These are phyloP conservation scores for Blastobotrys proliferans DNA, from an alignment of 1,139 yeast species.

Conservation along the genomic window DNA sequence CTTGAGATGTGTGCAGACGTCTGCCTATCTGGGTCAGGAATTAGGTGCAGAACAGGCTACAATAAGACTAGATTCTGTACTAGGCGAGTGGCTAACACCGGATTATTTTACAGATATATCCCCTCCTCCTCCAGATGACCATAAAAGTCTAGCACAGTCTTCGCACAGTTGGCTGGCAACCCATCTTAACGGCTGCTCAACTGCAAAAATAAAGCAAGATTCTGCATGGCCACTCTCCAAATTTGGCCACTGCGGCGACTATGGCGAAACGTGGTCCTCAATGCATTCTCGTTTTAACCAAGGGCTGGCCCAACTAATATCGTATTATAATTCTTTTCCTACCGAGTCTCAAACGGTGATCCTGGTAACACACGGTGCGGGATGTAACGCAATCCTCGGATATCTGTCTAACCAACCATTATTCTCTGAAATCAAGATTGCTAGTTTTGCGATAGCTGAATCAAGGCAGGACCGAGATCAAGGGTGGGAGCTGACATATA, in stretches of 20 bases:
- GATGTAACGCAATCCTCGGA: slow-evolving; percentile 38
- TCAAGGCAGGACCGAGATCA: not conserved
- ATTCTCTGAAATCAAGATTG: slow-evolving; percentile 32
- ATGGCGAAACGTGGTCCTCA: slow-evolving; percentile 37
- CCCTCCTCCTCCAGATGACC: slow-evolving; percentile 38
- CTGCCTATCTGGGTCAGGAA: slow-evolving; percentile 28
- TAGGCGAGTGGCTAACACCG: slow-evolving; percentile 41
- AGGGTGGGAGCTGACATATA: slow-evolving; percentile 11
- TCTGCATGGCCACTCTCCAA: slow-evolving; percentile 29
- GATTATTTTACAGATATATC: slow-evolving; percentile 35
- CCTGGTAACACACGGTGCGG: slow-evolving; percentile 41
- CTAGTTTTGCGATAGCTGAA: slow-evolving; percentile 28
- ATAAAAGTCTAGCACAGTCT: slow-evolving; percentile 26
- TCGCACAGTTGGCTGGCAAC: slow-evolving; percentile 26
- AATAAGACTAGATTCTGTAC: slow-evolving; percentile 33
- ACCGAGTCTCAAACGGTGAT: slow-evolving; percentile 25
- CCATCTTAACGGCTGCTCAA: slow-evolving; percentile 2
- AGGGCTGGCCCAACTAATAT: slow-evolving; percentile 30
- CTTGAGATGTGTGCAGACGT: slow-evolving; percentile 39
- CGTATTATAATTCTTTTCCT: slow-evolving; percentile 20
- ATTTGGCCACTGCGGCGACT: slow-evolving; percentile 36
- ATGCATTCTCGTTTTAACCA: slow-evolving; percentile 35
- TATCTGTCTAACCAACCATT: slow-evolving; percentile 32
- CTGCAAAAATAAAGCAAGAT: slow-evolving; percentile 10
- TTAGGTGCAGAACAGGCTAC: slow-evolving; percentile 16